Percentiles rank a stretch among this genome's conserved stretches.
Conservation (phyloP, 306 rosid genomes). For the Dicorynia guianensis region DNA sequence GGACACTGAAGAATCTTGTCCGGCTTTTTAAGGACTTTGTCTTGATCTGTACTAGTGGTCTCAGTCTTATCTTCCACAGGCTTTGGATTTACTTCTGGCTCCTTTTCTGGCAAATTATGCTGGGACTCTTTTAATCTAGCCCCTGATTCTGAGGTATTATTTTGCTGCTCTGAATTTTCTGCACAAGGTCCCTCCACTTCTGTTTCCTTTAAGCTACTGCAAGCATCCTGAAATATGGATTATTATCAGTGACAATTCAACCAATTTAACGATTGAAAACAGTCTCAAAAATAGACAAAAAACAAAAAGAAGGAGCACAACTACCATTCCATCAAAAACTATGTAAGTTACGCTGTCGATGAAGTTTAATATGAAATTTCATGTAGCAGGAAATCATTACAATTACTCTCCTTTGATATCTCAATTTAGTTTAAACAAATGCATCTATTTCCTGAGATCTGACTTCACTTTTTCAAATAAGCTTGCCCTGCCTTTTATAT, state of each 20-base stretch:
- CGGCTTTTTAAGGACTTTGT: slow-evolving; percentile 68
- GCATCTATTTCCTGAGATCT: too few relatives aligned
- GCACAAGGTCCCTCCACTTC: slow-evolving; percentile 37
- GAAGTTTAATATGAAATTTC: not conserved
- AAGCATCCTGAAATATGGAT: slow-evolving; percentile 53
- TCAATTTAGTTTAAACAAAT: not conserved
- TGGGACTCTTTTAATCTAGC: slow-evolving; percentile 41
- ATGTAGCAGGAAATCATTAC: not conserved
- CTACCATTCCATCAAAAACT: not conserved
- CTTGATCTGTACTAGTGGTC: slow-evolving; percentile 48
- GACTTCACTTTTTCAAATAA: too few relatives aligned
- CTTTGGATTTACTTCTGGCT: slow-evolving; percentile 25
- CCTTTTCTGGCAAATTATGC: slow-evolving; percentile 32
- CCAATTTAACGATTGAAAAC: not conserved
- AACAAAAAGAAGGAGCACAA: slow-evolving; percentile 24
- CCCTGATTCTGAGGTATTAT: slow-evolving; percentile 37
- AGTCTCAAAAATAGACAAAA: slow-evolving; percentile 4
- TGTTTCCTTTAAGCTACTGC: slow-evolving; percentile 43
- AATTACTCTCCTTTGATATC: not conserved
- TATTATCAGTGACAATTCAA: slow-evolving; percentile 26
- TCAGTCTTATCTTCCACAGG: slow-evolving; percentile 39
- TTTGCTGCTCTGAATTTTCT: slow-evolving; percentile 44
- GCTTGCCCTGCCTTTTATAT: not conserved
- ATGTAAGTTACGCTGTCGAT: too few relatives aligned
- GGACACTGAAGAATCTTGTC: slow-evolving; percentile 82